phyloP scores from a whole-genome alignment of 2,329 filamentous ascomycete species.

The Chaetomium sp. region DNA sequence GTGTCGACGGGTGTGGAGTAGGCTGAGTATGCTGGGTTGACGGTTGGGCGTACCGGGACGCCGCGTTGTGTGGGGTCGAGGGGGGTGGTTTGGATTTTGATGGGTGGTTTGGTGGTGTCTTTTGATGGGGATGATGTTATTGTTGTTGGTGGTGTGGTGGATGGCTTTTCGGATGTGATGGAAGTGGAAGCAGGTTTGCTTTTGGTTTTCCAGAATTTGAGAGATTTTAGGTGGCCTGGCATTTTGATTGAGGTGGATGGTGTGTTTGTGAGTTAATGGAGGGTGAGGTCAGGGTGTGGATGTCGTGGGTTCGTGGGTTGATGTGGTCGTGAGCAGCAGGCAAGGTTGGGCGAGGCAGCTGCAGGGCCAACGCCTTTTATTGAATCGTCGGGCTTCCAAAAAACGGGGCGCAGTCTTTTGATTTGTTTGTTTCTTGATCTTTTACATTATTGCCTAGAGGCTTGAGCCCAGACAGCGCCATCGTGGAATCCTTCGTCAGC shows the following conservation, averaged over 20 bases:
- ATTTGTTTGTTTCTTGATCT: too few relatives aligned
- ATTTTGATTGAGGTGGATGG: background rate
- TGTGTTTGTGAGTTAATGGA: background rate
- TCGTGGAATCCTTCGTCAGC: too few relatives aligned
- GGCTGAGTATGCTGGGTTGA: slow-evolving; percentile 10
- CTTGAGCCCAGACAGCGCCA: too few relatives aligned
- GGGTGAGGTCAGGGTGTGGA: too few relatives aligned
- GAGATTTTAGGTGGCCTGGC: background rate
- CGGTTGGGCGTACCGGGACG: slow-evolving; percentile 8
- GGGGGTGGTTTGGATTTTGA: background rate
- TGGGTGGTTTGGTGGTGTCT: background rate
- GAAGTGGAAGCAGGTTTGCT: background rate
- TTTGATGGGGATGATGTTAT: too few relatives aligned
- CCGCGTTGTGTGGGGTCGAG: background rate
- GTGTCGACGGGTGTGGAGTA: slow-evolving; percentile 12
- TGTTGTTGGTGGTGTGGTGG: background rate
- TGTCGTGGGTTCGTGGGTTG: too few relatives aligned
- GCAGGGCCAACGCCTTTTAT: too few relatives aligned
- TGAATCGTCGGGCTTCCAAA: too few relatives aligned
- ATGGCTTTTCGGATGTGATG: background rate
- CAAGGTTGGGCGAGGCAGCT: too few relatives aligned
- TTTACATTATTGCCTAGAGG: too few relatives aligned
- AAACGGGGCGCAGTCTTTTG: too few relatives aligned
- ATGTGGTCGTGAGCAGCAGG: too few relatives aligned
- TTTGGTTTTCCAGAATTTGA: slow-evolving; percentile 2